A percentile compares a stretch with the other conserved stretches of the same genome.
Conservation (phyloP, 2,329 filamentous ascomycete genomes). For the Epichloe amarillans region DNA sequence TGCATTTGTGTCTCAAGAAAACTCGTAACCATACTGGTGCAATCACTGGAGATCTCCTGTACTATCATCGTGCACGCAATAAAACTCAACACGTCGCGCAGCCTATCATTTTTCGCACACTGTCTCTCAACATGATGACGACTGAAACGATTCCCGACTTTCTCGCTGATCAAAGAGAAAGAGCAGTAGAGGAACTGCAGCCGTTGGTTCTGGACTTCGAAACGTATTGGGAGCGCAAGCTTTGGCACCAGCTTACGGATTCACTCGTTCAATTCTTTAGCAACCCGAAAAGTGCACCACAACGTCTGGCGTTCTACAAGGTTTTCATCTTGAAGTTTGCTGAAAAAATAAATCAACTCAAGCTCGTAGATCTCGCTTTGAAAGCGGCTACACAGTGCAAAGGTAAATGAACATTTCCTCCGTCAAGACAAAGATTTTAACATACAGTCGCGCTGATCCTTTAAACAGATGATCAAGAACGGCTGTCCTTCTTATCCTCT, state of each 20-base stretch:
- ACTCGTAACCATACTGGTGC: neutral
- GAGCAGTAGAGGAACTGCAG: slow-evolving; percentile 78
- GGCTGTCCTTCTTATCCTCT: slow-evolving; percentile 69
- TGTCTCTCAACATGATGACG: slow-evolving; percentile 45
- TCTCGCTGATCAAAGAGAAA: slow-evolving; percentile 77
- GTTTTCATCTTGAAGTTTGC: slow-evolving; percentile 92
- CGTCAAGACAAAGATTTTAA: neutral
- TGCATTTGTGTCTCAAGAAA: too few relatives aligned
- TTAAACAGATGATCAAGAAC: slow-evolving; percentile 67
- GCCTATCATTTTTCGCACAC: neutral
- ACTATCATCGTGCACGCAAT: neutral
- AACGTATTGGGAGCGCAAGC: slow-evolving; percentile 93
- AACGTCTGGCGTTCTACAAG: slow-evolving; percentile 85
- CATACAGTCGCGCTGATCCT: neutral
- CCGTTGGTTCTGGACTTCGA: slow-evolving; percentile 83
- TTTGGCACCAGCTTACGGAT: slow-evolving; percentile 98
- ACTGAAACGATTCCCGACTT: slow-evolving; percentile 83
- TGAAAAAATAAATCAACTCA: slow-evolving; percentile 97
- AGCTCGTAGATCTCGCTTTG: slow-evolving; percentile 82
- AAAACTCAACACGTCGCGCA: neutral
- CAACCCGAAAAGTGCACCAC: slow-evolving; percentile 62
- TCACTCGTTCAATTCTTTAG: slow-evolving; percentile 80
- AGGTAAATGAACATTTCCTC: slow-evolving; percentile 32
- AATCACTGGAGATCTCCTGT: neutral
- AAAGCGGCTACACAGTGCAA: slow-evolving; percentile 75